Percentiles rank a stretch among this genome's conserved stretches.
These are phyloP conservation scores for Triticum turgidum DNA, from an alignment of 176 grass and related monocot species.

Conservation along the genomic window DNA sequence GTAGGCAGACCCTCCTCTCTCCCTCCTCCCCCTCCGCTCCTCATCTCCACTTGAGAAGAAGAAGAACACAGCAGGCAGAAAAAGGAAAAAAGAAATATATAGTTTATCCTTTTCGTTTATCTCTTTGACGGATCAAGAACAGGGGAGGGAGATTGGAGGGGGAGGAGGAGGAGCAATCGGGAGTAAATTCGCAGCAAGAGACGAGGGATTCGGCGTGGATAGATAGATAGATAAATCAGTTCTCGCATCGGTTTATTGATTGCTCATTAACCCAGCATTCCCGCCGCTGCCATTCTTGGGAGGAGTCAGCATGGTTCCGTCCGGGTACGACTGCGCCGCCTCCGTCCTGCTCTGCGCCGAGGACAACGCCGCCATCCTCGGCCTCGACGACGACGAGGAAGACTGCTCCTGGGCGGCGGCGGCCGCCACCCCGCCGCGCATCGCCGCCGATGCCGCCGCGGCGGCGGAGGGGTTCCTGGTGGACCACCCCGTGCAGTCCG, in stretches of 20 bases:
- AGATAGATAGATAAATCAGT: slow-evolving; percentile 1
- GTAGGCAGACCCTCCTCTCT: not conserved
- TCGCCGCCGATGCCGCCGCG: not conserved
- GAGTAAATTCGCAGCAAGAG: slow-evolving; percentile 4
- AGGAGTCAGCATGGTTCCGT: slow-evolving; percentile 48
- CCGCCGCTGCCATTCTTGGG: slow-evolving; percentile 23
- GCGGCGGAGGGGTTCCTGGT: slow-evolving; percentile 34
- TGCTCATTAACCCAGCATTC: slow-evolving; percentile 20
- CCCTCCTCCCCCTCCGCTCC: not conserved
- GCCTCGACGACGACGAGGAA: slow-evolving; percentile 66
- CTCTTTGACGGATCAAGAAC: slow-evolving; percentile 49
- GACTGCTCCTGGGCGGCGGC: slow-evolving; percentile 39
- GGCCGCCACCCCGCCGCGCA: slow-evolving; percentile 15
- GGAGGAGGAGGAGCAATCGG: slow-evolving; percentile 47
- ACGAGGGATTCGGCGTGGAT: not conserved
- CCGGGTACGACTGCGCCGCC: slow-evolving; percentile 67
- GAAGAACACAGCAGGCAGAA: slow-evolving; percentile 34
- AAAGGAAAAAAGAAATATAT: slow-evolving; percentile 1
- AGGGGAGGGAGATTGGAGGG: slow-evolving; percentile 32
- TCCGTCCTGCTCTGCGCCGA: slow-evolving; percentile 86
- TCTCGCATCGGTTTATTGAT: slow-evolving; percentile 21
- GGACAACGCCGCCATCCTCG: slow-evolving; percentile 73
- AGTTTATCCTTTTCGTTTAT: slow-evolving; percentile 25
- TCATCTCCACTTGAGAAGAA: slow-evolving; percentile 36
- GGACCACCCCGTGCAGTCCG: slow-evolving; percentile 63